These are phyloP conservation scores for Kazachstania africana DNA, from an alignment of 805 yeast genomes.

Conservation along the genomic window DNA sequence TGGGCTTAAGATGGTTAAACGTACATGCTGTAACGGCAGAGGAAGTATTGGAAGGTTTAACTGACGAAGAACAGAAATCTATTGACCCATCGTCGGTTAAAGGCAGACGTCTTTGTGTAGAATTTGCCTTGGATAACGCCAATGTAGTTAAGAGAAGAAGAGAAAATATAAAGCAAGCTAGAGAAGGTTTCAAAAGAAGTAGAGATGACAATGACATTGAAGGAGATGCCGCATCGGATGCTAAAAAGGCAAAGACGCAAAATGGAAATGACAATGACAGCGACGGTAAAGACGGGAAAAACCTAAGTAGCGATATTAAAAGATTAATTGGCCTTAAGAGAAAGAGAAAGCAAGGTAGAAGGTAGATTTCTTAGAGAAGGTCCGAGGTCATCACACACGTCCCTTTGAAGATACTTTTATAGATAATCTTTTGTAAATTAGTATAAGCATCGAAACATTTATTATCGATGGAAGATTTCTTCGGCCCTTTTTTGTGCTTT, in stretches of 20 bases:
- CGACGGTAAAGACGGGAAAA: conserved; percentile 21
- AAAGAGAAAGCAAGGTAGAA: conserved; percentile 43
- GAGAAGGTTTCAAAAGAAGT: conserved; percentile 24
- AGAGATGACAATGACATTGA: conserved; percentile 16
- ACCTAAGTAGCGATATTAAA: conserved; percentile 43
- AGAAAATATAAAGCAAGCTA: conserved; percentile 44
- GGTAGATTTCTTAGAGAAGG: conserved; percentile 7
- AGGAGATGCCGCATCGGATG: conserved; percentile 8
- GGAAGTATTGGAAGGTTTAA: conserved; percentile 62
- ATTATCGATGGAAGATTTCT: too few relatives aligned
- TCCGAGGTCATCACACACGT: too few relatives aligned
- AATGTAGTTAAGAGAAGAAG: conserved; percentile 84
- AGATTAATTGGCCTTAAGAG: conserved; percentile 59
- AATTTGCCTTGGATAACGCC: conserved; percentile 93
- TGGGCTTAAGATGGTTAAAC: conserved; percentile 95
- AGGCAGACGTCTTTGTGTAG: conserved; percentile 75
- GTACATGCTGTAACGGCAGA: conserved; percentile 71
- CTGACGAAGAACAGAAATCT: conserved; percentile 51
- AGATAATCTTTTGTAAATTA: too few relatives aligned
- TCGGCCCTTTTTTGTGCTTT: too few relatives aligned
- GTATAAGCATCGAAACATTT: too few relatives aligned
- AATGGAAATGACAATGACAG: too few relatives aligned
- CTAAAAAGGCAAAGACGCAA: conserved; percentile 19
- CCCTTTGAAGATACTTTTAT: background rate
- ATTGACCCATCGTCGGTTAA: conserved; percentile 43